Percentiles rank a stretch among this genome's conserved stretches.
Conservation (phyloP, 2,329 filamentous ascomycete genomes). For the Ciborinia camelliae region DNA sequence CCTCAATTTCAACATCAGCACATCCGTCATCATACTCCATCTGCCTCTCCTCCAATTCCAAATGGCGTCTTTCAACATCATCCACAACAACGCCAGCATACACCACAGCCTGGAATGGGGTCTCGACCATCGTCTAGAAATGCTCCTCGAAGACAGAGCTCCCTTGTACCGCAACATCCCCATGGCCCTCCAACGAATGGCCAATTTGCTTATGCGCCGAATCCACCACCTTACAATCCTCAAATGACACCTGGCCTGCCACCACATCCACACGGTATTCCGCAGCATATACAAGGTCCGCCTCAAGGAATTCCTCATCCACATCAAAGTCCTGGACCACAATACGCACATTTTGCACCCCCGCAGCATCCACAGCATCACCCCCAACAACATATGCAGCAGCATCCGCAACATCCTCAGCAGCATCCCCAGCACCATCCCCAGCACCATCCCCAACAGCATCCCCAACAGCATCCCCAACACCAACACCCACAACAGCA, state of each 20-base stretch:
- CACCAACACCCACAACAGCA: conserved; percentile 5
- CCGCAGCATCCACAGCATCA: conserved; percentile 32
- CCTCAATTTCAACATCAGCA: conserved; percentile 73
- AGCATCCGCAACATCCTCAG: conserved; percentile 40
- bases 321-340: conserved; percentile 39
- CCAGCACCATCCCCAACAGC: conserved; percentile 43
- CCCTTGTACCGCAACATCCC: conserved; percentile 63
- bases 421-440: conserved; percentile 44
- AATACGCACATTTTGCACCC: conserved; percentile 43
- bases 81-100: conserved; percentile 62
- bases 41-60: conserved; percentile 81
- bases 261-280: conserved; percentile 41
- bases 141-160: conserved; percentile 70
- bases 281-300: conserved; percentile 30
- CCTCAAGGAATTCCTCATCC: conserved; percentile 26
- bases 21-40: conserved; percentile 77
- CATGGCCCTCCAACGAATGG: conserved; percentile 60
- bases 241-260: conserved; percentile 43
- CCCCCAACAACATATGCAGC: conserved; percentile 28
- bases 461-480: conserved; percentile 27
- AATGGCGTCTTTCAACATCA: conserved; percentile 44
- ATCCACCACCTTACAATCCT: conserved; percentile 80
- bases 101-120: conserved; percentile 72
- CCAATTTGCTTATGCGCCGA: conserved; percentile 75
- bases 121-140: conserved; percentile 80